phyloP scores from a whole-genome alignment of 73 alveolate species.

The Tetrahymena thermophila region DNA sequence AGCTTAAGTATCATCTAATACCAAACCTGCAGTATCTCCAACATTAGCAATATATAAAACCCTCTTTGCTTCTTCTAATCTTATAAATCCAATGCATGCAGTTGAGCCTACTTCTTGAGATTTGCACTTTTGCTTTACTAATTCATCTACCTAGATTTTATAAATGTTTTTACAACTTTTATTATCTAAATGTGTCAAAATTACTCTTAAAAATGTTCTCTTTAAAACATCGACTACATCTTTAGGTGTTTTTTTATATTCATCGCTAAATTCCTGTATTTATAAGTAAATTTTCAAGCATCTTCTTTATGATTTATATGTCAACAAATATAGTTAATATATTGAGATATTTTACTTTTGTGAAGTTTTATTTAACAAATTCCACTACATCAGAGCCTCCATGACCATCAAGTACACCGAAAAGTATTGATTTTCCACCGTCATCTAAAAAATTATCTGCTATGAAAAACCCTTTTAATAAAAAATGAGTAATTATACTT shows the following conservation, averaged over 20 bases:
- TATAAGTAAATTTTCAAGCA: not conserved
- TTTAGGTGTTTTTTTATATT: not conserved
- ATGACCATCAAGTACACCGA: slow-evolving; percentile 43
- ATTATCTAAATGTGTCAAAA: not conserved
- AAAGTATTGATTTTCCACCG: slow-evolving; percentile 35
- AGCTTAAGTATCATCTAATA: slow-evolving; percentile 43
- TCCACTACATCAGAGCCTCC: slow-evolving; percentile 36
- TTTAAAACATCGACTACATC: not conserved
- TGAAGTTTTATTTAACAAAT: slow-evolving; percentile 23
- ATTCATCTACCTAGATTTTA: not conserved
- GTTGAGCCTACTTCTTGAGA: slow-evolving; percentile 59
- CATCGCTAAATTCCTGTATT: not conserved
- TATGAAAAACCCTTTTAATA: slow-evolving; percentile 12
- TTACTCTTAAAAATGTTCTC: not conserved
- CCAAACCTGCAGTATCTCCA: slow-evolving; percentile 63
- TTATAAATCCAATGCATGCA: slow-evolving; percentile 61
- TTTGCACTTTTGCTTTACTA: slow-evolving; percentile 11
- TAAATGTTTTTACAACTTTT: not conserved
- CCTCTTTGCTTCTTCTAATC: slow-evolving; percentile 61
- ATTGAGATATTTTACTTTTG: slow-evolving; percentile 11
- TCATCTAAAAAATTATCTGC: slow-evolving; percentile 37
- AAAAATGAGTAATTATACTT: not conserved
- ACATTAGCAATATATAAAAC: slow-evolving; percentile 64
- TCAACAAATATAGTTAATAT: not conserved
- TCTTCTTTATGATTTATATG: not conserved